phyloP scores from a whole-genome alignment of 2,329 filamentous ascomycete species.

The Cercospora sp. region DNA sequence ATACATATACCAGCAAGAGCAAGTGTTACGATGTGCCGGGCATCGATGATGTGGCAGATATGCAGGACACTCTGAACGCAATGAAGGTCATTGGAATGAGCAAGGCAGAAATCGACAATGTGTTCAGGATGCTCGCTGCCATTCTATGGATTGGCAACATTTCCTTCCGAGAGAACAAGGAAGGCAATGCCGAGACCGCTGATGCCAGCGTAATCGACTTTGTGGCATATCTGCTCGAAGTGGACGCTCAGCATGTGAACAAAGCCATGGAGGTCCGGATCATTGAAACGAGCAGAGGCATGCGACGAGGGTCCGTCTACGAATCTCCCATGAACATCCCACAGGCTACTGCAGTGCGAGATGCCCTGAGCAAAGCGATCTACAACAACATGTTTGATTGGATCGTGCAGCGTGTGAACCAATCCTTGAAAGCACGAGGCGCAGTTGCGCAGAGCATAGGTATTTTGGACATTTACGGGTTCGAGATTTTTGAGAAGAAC shows the following conservation, averaged over 20 bases:
- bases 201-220: constrained; percentile 94
- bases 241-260: constrained; percentile 75
- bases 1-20: constrained; percentile 88
- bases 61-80: constrained; percentile 83
- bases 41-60: constrained; percentile 89
- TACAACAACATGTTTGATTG: constrained; percentile 98
- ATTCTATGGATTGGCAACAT: constrained; percentile 95
- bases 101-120: constrained; percentile 88
- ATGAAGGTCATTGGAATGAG: constrained; percentile 92
- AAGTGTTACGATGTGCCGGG: constrained; percentile 94
- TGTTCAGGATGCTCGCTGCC: constrained; percentile 91
- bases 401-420: constrained; percentile 94
- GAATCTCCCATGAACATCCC: constrained; percentile 80
- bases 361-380: constrained; percentile 91
- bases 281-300: constrained; percentile 68
- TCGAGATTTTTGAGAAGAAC: constrained; percentile 99
- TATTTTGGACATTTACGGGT: constrained; percentile 98
- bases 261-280: constrained; percentile 88
- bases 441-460: constrained; percentile 81
- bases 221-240: constrained; percentile 88
- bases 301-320: constrained; percentile 65
- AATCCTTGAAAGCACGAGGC: constrained; percentile 77
- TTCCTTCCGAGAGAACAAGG: constrained; percentile 83
- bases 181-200: constrained; percentile 79
- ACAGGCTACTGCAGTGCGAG: constrained; percentile 82